These are phyloP conservation scores for Eimeria brunetti DNA, from an alignment of 169 alveolate species.

Conservation along the genomic window DNA sequence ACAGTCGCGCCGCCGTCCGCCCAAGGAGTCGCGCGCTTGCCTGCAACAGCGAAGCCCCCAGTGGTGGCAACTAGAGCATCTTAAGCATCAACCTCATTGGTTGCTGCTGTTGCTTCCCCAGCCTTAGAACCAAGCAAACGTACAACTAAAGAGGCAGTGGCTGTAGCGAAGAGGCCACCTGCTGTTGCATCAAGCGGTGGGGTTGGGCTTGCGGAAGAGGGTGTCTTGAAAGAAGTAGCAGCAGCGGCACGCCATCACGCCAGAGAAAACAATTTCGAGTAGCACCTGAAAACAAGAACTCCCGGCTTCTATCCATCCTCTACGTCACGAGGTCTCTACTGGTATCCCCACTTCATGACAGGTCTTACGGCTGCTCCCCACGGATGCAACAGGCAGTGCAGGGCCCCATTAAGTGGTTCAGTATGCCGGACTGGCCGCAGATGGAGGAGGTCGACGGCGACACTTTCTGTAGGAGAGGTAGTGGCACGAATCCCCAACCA, in stretches of 20 bases:
- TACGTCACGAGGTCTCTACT: background rate
- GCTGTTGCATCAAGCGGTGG: background rate
- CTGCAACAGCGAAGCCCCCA: background rate
- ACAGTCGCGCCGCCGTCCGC: background rate
- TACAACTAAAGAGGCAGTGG: constrained; percentile 1
- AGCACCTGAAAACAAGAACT: constrained; percentile 47
- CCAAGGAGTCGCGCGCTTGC: background rate
- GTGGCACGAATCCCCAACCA: constrained; percentile 43
- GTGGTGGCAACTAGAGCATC: background rate
- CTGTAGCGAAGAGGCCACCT: background rate
- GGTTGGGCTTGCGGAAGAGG: background rate
- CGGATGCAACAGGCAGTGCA: background rate
- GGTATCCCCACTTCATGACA: background rate
- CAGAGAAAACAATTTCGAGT: constrained; percentile 61
- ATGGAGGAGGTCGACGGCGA: constrained; percentile 45
- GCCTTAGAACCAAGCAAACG: background rate
- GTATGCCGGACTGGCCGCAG: constrained; percentile 46
- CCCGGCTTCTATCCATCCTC: background rate
- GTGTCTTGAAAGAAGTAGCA: background rate
- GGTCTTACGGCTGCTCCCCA: background rate
- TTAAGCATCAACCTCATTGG: background rate
- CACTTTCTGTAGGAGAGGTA: constrained; percentile 34
- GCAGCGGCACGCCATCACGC: constrained; percentile 12
- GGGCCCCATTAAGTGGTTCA: constrained; percentile 11
- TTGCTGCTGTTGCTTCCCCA: constrained; percentile 8